Conservation (phyloP, 176 grass and related monocot genomes). For the Bothriochloa decipiens region DNA sequence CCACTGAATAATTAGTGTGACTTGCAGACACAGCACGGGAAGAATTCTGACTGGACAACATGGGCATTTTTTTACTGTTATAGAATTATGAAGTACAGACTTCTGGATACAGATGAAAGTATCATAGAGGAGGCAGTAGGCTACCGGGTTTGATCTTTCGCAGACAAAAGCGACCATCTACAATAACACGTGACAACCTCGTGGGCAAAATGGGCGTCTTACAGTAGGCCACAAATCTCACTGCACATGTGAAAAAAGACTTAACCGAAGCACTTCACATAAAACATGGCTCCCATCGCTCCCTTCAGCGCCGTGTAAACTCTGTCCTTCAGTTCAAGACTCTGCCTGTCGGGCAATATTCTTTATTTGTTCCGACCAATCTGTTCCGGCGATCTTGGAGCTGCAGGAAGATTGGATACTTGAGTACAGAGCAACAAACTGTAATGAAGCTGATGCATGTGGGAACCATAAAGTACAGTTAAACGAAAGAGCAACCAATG, state of each 20-base stretch:
- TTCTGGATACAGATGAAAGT: slow-evolving; percentile 31
- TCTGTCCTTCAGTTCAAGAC: not conserved
- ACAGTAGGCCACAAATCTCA: slow-evolving; percentile 38
- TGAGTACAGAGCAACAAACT: not conserved
- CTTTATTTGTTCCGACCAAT: slow-evolving; percentile 36
- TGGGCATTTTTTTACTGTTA: not conserved
- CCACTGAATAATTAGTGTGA: not conserved
- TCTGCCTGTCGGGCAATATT: not conserved
- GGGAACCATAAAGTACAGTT: not conserved
- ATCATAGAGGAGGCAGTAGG: slow-evolving; percentile 13
- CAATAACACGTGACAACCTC: slow-evolving; percentile 39
- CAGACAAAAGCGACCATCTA: slow-evolving; percentile 45
- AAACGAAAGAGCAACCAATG: not conserved
- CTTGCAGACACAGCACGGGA: not conserved
- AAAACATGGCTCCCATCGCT: slow-evolving; percentile 18
- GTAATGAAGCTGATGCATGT: not conserved
- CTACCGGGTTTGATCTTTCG: slow-evolving; percentile 20
- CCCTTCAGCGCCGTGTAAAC: slow-evolving; percentile 19
- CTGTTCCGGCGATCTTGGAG: slow-evolving; percentile 44
- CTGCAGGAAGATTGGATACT: slow-evolving; percentile 29
- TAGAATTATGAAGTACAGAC: slow-evolving; percentile 18
- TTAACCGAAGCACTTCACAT: slow-evolving; percentile 17
- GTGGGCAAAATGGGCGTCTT: slow-evolving; percentile 50
- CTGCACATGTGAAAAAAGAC: slow-evolving; percentile 42
- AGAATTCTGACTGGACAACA: not conserved